A percentile compares a stretch with the other conserved stretches of the same genome.
These are phyloP conservation scores for Hypoxylon rubiginosum DNA, from an alignment of 2,329 filamentous ascomycete species.

Conservation along the genomic window DNA sequence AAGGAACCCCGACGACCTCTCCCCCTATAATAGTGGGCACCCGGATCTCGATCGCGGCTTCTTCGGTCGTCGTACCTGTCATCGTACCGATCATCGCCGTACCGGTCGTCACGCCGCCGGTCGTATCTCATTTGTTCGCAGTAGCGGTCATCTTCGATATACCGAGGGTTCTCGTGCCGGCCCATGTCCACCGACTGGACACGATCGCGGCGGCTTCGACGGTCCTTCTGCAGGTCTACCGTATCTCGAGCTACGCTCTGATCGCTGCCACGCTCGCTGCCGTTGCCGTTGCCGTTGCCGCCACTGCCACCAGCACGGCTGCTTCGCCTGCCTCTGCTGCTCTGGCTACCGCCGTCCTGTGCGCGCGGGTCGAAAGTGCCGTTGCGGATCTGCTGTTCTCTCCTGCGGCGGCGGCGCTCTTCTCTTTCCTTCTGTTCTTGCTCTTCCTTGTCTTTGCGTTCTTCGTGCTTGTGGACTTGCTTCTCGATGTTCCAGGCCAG, in stretches of 20 bases:
- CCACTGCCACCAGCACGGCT: not conserved
- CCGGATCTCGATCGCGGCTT: conserved; percentile 2
- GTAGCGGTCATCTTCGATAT: conserved; percentile 37
- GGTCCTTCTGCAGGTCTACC: conserved; percentile 17
- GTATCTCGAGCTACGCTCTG: conserved; percentile 24
- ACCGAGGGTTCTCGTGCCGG: conserved; percentile 25
- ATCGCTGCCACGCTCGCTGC: conserved; percentile 17
- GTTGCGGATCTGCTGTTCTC: conserved; percentile 29
- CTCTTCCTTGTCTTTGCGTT: conserved; percentile 49
- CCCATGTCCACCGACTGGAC: conserved; percentile 31
- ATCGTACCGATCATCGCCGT: conserved; percentile 20
- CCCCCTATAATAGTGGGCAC: conserved; percentile 16
- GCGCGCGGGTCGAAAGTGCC: conserved; percentile 16
- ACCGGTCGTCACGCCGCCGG: conserved; percentile 23
- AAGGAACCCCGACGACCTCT: conserved; percentile 48
- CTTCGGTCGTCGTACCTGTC: conserved; percentile 10
- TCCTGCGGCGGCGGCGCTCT: conserved; percentile 32
- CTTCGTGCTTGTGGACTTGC: conserved; percentile 53
- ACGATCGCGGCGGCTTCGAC: conserved; percentile 33
- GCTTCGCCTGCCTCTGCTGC: not conserved
- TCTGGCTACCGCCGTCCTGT: conserved; percentile 2
- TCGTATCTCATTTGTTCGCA: conserved; percentile 39
- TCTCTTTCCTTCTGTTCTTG: conserved; percentile 42
- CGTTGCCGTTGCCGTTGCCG: too few species aligned
- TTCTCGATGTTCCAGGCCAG: conserved; percentile 60